Evolutionary conservation across 2,329 filamentous ascomycete genomes (phyloP), one percentile per base, ranked within the genome.

Genomic region (Alternaria conjuncta): DNA sequence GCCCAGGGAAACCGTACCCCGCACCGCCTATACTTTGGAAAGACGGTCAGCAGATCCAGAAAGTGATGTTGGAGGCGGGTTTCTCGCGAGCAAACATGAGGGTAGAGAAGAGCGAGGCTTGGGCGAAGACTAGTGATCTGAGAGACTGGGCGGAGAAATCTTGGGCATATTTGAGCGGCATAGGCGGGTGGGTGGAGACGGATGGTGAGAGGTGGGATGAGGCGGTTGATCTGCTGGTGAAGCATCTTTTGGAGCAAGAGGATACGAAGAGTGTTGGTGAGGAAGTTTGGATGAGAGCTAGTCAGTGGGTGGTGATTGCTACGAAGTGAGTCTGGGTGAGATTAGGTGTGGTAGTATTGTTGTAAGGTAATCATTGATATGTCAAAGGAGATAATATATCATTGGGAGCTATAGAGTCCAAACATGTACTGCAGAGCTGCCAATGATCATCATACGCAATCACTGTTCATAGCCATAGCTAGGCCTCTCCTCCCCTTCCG

Each of bases 121-220:
- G 67, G 69, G 70, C 66, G 2, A 66, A 63, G 47, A 69, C 59
- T 47, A 44, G 13, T 9, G 63, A 73, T 26, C 56, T 75, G 47
- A 69, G 67, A 47, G 61, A 25, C 0, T 77, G 74, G 74, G 63
- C 65, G 5, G 76, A 77, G 68, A 71, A 68, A 64, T 64, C 62
- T 20, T 77, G 75, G 75, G 75, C 75, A 15, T 77, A 71, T 66
- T 28, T 76, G n/a, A 75, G 65, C 4, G 69, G 70, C 2, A 64
- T 77, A 58, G 71, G 66, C 0, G 68, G 67, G 3, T 77, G 74
- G 74, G 28, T 60, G 47, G 67, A 72, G 50, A 63, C 61, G 3
- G 75, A 77, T 65, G 70, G 68, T 60, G 68, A 65, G 59, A 72
- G 49, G 26, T 77, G 76, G 75, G 73, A 75, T 43, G 69, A 75